These are phyloP conservation scores for Calonectria leucothoes DNA, from an alignment of 2,329 filamentous ascomycete species.

Conservation along the genomic window DNA sequence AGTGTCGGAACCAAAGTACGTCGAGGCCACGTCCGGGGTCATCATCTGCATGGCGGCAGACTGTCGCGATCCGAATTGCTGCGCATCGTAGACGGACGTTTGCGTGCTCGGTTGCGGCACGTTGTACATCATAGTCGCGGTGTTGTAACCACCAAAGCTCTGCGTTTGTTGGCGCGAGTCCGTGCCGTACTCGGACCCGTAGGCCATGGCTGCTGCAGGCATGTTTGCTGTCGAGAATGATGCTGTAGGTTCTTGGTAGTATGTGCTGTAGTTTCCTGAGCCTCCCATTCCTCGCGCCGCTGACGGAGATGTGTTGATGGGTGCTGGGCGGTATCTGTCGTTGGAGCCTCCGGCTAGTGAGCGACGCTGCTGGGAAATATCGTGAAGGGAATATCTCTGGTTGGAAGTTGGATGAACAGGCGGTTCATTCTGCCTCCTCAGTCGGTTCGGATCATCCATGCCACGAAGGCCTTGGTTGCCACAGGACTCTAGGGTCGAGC, in stretches of 20 bases:
- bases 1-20: constrained; percentile 71
- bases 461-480: constrained; percentile 65
- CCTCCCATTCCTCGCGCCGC: constrained; percentile 64
- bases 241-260: constrained; percentile 67
- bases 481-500: constrained; percentile 68
- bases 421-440: constrained; percentile 81
- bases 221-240: constrained; percentile 68
- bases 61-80: constrained; percentile 81
- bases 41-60: constrained; percentile 82
- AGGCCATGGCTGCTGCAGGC: constrained; percentile 64
- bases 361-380: constrained; percentile 59
- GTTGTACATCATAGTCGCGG: constrained; percentile 82
- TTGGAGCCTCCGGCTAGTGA: constrained; percentile 47
- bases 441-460: constrained; percentile 83
- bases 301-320: constrained; percentile 62
- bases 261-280: constrained; percentile 67
- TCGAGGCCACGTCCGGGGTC: constrained; percentile 63
- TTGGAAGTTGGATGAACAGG: constrained; percentile 71
- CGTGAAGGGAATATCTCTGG: constrained; percentile 63
- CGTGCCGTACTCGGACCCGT: constrained; percentile 74
- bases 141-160: constrained; percentile 68
- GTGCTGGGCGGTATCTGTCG: constrained; percentile 60
- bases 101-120: constrained; percentile 73
- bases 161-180: constrained; percentile 69
- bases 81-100: constrained; percentile 78